Percentiles rank a stretch among this genome's conserved stretches.
These are phyloP conservation scores for Suhomyces sp. DNA, from an alignment of 805 yeast genomes.

Conservation along the genomic window DNA sequence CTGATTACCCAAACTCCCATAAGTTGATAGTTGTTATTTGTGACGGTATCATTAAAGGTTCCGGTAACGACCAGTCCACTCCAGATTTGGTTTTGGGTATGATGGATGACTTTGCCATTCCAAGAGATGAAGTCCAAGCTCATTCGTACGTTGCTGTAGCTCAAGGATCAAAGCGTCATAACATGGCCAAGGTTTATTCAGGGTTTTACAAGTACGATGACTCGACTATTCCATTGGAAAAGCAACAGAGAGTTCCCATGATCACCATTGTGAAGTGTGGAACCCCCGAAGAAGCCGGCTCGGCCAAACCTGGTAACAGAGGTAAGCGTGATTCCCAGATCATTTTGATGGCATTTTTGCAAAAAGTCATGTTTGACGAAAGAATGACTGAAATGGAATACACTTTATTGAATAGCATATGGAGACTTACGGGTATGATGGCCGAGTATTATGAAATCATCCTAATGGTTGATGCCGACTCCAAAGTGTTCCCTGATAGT, in stretches of 20 bases:
- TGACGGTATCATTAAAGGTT: slow-evolving; percentile 93
- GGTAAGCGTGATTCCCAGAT: slow-evolving; percentile 96
- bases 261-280: slow-evolving; percentile 83
- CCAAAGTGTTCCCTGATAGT: slow-evolving; percentile 82
- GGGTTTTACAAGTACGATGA: slow-evolving; percentile 90
- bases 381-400: slow-evolving; percentile 90
- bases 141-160: slow-evolving; percentile 94
- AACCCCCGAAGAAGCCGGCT: slow-evolving; percentile 69
- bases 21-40: slow-evolving; percentile 81
- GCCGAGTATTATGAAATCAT: slow-evolving; percentile 78
- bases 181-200: slow-evolving; percentile 94
- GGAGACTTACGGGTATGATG: slow-evolving; percentile 83
- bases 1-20: slow-evolving; percentile 94
- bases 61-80: slow-evolving; percentile 83
- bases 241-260: slow-evolving; percentile 84
- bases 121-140: slow-evolving; percentile 73
- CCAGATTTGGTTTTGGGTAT: slow-evolving; percentile 85
- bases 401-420: slow-evolving; percentile 68
- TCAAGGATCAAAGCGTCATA: slow-evolving; percentile 90
- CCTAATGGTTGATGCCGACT: slow-evolving; percentile 94
- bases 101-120: slow-evolving; percentile 71
- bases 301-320: slow-evolving; percentile 80
- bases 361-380: slow-evolving; percentile 84
- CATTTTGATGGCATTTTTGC: slow-evolving; percentile 85
- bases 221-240: slow-evolving; percentile 67